Conservation (phyloP, 1,284 basidiomycete genomes). For the Heterobasidion parviporum region DNA sequence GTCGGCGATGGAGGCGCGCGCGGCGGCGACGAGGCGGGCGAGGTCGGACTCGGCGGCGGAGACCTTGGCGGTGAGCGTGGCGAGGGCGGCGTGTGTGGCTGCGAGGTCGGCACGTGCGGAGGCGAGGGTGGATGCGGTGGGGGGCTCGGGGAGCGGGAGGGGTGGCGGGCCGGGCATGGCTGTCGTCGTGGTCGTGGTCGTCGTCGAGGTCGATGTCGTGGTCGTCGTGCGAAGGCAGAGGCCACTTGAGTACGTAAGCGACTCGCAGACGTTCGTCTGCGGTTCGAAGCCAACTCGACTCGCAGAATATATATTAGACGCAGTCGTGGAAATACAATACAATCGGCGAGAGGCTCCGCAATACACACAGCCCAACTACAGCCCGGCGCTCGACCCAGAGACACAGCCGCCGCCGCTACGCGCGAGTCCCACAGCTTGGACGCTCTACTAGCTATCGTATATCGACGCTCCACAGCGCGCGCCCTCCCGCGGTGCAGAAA, state of each 20-base stretch:
- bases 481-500: neutral
- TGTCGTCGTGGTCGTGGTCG: constrained; percentile 3
- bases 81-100: constrained; percentile 10
- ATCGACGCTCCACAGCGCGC: neutral
- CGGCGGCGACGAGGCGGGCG: constrained; percentile 47
- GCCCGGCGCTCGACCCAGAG: too few relatives aligned
- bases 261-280: too few relatives aligned
- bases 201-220: neutral
- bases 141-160: constrained; percentile 32
- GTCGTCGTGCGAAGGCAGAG: too few relatives aligned
- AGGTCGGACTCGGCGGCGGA: constrained; percentile 41
- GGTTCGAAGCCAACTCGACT: too few relatives aligned
- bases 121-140: constrained; percentile 40
- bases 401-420: too few relatives aligned
- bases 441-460: neutral
- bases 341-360: neutral
- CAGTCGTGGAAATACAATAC: too few relatives aligned
- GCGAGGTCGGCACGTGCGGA: constrained; percentile 33
- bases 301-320: too few relatives aligned
- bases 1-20: constrained; percentile 40
- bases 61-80: constrained; percentile 21
- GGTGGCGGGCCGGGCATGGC: too few relatives aligned
- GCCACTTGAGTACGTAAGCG: too few relatives aligned
- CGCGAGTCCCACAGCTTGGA: too few relatives aligned
- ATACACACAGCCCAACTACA: neutral